These are phyloP conservation scores for Yamadazyma kitorensis DNA, from an alignment of 805 yeast species.

Conservation along the genomic window DNA sequence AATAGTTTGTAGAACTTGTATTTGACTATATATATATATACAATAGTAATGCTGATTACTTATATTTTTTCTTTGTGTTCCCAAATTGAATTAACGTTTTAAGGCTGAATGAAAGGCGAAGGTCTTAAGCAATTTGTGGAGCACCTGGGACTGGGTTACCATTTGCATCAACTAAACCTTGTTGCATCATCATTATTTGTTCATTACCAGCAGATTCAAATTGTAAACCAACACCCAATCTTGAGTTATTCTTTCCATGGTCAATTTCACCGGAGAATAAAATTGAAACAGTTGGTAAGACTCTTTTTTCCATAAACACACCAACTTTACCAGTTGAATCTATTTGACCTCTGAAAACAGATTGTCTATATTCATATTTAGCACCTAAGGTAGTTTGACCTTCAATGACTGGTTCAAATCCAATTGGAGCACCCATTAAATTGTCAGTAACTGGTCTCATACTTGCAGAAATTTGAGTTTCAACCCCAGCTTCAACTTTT, in stretches of 20 bases:
- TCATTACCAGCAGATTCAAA: constrained; percentile 94
- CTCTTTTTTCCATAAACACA: constrained; percentile 88
- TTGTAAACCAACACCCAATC: constrained; percentile 91
- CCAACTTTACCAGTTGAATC: constrained; percentile 90
- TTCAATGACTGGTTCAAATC: constrained; percentile 80
- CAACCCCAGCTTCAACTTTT: constrained; percentile 92
- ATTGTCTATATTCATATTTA: constrained; percentile 95
- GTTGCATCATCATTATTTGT: constrained; percentile 88
- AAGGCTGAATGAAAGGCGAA: too few relatives aligned
- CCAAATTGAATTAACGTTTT: too few relatives aligned
- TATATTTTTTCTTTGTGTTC: background rate
- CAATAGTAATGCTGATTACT: constrained; percentile 4
- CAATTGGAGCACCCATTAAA: constrained; percentile 74
- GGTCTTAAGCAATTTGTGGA: constrained; percentile 47
- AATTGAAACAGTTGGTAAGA: constrained; percentile 85
- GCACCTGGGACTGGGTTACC: constrained; percentile 87
- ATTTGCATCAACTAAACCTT: constrained; percentile 76
- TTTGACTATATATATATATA: constrained; percentile 8
- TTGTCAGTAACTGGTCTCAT: constrained; percentile 72
- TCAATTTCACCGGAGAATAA: constrained; percentile 91
- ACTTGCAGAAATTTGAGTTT: constrained; percentile 76
- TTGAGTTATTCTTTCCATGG: constrained; percentile 67
- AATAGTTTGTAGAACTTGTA: constrained; percentile 8
- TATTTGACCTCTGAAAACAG: constrained; percentile 91
- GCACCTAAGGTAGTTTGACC: constrained; percentile 95